These are phyloP conservation scores for Ganoderma resinaceum DNA, from an alignment of 1,284 basidiomycete species.

Conservation along the genomic window DNA sequence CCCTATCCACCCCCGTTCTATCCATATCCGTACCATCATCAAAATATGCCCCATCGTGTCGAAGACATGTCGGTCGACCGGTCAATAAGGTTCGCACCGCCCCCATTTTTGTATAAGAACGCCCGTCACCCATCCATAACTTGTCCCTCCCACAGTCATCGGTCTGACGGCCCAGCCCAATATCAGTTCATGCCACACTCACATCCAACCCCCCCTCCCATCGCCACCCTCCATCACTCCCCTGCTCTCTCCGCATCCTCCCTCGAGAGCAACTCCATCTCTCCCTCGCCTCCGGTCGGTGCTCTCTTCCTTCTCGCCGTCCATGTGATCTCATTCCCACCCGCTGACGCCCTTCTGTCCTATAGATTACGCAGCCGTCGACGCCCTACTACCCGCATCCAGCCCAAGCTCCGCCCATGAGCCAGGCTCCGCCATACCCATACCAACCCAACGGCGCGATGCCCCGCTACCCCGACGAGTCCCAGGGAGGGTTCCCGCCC, in stretches of 20 bases:
- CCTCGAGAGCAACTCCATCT: constrained; percentile 62
- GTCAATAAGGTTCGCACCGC: constrained; percentile 47
- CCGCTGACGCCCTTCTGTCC: constrained; percentile 29
- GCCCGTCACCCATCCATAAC: constrained; percentile 28
- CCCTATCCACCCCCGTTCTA: constrained; percentile 32
- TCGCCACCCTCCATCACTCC: constrained; percentile 63
- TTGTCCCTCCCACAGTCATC: constrained; percentile 42
- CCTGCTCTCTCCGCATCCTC: constrained; percentile 67
- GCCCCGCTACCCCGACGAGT: constrained; percentile 39
- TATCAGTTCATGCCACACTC: constrained; percentile 40
- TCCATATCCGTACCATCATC: constrained; percentile 36
- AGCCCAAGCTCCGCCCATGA: constrained; percentile 41
- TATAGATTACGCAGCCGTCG: constrained; percentile 38
- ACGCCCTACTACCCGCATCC: constrained; percentile 46
- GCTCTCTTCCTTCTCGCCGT: constrained; percentile 30
- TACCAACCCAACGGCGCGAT: constrained; percentile 41
- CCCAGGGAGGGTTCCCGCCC: constrained; percentile 31
- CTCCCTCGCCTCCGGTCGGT: constrained; percentile 52
- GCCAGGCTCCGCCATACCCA: constrained; percentile 41
- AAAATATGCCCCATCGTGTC: constrained; percentile 54
- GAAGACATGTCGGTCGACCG: constrained; percentile 51
- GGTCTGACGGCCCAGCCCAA: constrained; percentile 47
- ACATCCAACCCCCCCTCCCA: constrained; percentile 60
- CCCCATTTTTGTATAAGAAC: constrained; percentile 31
- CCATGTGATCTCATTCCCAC: constrained; percentile 41